These are phyloP conservation scores for Phytophthora colocasiae DNA, from an alignment of 352 stramenopile genomes.

Conservation along the genomic window DNA sequence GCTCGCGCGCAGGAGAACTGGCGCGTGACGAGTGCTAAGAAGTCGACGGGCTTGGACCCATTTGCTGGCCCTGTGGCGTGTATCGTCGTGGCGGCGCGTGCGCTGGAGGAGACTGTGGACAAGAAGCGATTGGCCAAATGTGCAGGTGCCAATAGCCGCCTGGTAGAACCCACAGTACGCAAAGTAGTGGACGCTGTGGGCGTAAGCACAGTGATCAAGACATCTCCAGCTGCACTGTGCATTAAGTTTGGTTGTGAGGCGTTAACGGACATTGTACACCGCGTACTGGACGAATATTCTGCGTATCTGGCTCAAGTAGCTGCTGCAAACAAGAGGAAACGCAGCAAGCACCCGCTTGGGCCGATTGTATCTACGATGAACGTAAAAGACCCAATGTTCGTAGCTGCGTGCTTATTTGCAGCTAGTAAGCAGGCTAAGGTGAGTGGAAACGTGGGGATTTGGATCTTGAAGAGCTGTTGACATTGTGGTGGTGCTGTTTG, in stretches of 20 bases:
- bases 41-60: conserved; percentile 40
- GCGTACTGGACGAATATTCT: conserved; percentile 65
- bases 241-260: conserved; percentile 77
- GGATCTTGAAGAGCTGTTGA: conserved; percentile 21
- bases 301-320: conserved; percentile 29
- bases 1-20: conserved; percentile 59
- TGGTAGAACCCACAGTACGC: conserved; percentile 56
- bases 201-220: conserved; percentile 51
- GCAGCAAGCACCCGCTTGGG: conserved; percentile 26
- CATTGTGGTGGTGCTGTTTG: neutral
- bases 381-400: conserved; percentile 58
- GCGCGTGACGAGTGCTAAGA: conserved; percentile 57
- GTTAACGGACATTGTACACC: conserved; percentile 67
- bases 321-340: conserved; percentile 24
- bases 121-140: conserved; percentile 49
- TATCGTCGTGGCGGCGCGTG: conserved; percentile 63
- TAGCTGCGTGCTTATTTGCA: conserved; percentile 70
- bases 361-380: conserved; percentile 39
- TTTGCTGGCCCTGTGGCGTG: conserved; percentile 64
- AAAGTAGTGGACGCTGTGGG: conserved; percentile 64
- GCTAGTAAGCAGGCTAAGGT: conserved; percentile 73
- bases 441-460: neutral
- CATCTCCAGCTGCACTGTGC: conserved; percentile 62
- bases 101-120: conserved; percentile 61
- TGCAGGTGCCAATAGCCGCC: conserved; percentile 45